These are phyloP conservation scores for Phalaenopsis aphrodite DNA, from an alignment of 106 monocot genomes.

Conservation along the genomic window DNA sequence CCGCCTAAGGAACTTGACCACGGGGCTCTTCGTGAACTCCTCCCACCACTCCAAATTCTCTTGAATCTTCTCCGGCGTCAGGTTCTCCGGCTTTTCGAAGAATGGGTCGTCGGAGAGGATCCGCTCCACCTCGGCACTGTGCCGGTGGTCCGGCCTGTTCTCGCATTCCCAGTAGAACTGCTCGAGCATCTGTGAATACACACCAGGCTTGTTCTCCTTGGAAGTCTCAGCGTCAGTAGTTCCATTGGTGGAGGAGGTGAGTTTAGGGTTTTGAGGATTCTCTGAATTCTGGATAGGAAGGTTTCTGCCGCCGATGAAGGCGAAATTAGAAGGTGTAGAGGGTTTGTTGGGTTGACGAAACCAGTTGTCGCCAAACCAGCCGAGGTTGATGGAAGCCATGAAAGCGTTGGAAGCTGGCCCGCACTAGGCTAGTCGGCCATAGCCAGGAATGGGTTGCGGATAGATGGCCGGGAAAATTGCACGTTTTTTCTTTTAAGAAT, in stretches of 20 bases:
- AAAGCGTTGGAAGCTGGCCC: neutral
- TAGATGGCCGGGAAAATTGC: too few relatives aligned
- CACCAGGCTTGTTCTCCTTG: slow-evolving; percentile 10
- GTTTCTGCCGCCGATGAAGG: slow-evolving; percentile 56
- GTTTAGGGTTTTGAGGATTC: neutral
- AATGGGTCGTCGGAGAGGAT: slow-evolving; percentile 57
- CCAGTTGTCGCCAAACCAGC: slow-evolving; percentile 69
- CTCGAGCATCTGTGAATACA: slow-evolving; percentile 55
- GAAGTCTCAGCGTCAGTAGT: neutral
- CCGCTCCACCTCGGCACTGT: slow-evolving; percentile 60
- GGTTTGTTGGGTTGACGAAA: slow-evolving; percentile 33
- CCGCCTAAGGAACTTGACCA: slow-evolving; percentile 59
- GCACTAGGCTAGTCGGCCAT: too few relatives aligned
- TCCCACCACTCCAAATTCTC: slow-evolving; percentile 73
- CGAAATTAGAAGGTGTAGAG: slow-evolving; percentile 38
- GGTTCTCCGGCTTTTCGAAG: slow-evolving; percentile 41
- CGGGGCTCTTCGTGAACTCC: slow-evolving; percentile 46
- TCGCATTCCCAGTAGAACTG: slow-evolving; percentile 79
- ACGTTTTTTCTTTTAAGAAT: too few relatives aligned
- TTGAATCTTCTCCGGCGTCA: slow-evolving; percentile 63
- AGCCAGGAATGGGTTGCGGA: too few relatives aligned
- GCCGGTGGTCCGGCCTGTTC: slow-evolving; percentile 61
- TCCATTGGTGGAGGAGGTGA: neutral
- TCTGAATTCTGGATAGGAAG: slow-evolving; percentile 25
- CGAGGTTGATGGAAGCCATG: slow-evolving; percentile 73